Conservation (phyloP, 1,284 basidiomycete species). For the Tremellales sp. region DNA sequence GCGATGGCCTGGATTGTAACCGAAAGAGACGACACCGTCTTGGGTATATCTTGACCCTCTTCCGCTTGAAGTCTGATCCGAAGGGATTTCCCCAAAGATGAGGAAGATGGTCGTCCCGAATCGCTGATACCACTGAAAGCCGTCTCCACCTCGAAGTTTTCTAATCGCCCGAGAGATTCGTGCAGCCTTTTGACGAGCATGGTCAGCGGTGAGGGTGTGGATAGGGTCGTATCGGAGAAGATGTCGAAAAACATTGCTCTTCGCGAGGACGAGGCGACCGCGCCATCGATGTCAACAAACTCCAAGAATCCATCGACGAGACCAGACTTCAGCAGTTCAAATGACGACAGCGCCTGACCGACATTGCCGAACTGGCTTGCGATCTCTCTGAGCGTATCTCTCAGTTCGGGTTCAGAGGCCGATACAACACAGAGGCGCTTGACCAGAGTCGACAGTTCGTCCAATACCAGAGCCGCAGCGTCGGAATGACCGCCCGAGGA, state of each 20-base stretch:
- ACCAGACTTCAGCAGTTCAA: constrained; percentile 90
- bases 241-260: constrained; percentile 71
- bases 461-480: constrained; percentile 63
- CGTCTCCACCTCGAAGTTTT: constrained; percentile 88
- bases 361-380: constrained; percentile 73
- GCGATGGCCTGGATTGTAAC: constrained; percentile 96
- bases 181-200: constrained; percentile 91
- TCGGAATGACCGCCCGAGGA: constrained; percentile 58
- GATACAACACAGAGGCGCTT: constrained; percentile 57
- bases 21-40: constrained; percentile 78
- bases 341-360: constrained; percentile 77
- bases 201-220: constrained; percentile 59
- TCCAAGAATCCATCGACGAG: constrained; percentile 81
- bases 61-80: constrained; percentile 81
- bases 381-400: constrained; percentile 64
- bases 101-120: constrained; percentile 17
- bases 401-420: constrained; percentile 58
- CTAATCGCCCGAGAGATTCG: constrained; percentile 86
- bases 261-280: constrained; percentile 51
- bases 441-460: constrained; percentile 56
- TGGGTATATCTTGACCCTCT: constrained; percentile 80
- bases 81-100: constrained; percentile 47
- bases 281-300: constrained; percentile 68
- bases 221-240: constrained; percentile 59
- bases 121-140: constrained; percentile 51